Evolutionary conservation across 352 stramenopile species (phyloP).

Genomic region (Globisporangium camurandrum): DNA sequence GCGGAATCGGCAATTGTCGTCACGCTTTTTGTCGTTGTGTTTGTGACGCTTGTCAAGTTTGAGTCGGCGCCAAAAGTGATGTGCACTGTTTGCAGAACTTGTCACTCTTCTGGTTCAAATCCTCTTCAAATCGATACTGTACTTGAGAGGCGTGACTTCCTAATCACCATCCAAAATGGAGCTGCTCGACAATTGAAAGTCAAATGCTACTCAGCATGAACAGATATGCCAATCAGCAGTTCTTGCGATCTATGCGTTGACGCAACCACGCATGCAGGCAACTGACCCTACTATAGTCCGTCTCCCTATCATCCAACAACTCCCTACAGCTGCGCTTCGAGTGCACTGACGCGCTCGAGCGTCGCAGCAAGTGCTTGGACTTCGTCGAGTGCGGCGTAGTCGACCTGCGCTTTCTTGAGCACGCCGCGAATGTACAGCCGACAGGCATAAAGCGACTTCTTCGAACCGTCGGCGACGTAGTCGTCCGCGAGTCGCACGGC

Average conservation of each 20-base stretch:
- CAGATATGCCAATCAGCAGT: too few relatives aligned
- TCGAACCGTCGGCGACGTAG: slow-evolving; percentile 63
- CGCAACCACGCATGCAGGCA: too few relatives aligned
- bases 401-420: slow-evolving; percentile 69
- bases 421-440: slow-evolving; percentile 69
- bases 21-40: background rate
- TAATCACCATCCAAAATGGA: too few relatives aligned
- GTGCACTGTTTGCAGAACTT: too few relatives aligned
- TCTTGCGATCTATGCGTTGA: too few relatives aligned
- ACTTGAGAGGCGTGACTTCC: too few relatives aligned
- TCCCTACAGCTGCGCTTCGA: slow-evolving; percentile 47
- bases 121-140: too few relatives aligned
- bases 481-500: slow-evolving; percentile 48
- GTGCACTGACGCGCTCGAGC: slow-evolving; percentile 42
- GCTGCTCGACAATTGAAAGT: too few relatives aligned
- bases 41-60: background rate
- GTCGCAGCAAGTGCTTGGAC: slow-evolving; percentile 36
- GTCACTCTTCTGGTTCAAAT: too few relatives aligned
- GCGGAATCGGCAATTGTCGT: background rate
- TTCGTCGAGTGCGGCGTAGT: slow-evolving; percentile 45
- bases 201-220: too few relatives aligned
- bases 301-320: background rate
- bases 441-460: slow-evolving; percentile 72
- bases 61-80: background rate
- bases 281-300: background rate